Conservation (phyloP, 2,329 filamentous ascomycete genomes). For the Fusarium buxicola region DNA sequence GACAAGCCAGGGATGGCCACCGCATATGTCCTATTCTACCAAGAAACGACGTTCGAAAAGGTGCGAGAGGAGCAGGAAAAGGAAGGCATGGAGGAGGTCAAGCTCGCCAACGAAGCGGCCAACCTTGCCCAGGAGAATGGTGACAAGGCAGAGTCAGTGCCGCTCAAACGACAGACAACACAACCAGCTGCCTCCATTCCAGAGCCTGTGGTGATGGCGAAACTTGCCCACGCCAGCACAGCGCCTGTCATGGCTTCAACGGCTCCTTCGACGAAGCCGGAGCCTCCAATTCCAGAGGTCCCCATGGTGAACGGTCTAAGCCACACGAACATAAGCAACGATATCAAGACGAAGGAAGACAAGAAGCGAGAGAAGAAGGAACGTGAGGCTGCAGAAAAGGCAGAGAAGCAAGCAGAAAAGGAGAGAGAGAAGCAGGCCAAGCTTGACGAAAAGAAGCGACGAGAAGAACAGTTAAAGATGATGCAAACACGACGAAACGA, state of each 20-base stretch:
- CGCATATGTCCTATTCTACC: conserved; percentile 97
- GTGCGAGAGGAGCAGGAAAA: conserved; percentile 83
- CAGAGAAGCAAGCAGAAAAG: conserved; percentile 63
- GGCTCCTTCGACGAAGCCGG: conserved; percentile 15
- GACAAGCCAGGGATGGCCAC: conserved; percentile 92
- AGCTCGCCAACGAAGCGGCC: conserved; percentile 67
- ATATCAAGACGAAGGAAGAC: conserved; percentile 66
- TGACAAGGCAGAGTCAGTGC: conserved; percentile 56
- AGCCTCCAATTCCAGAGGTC: conserved; percentile 31
- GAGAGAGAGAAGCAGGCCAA: conserved; percentile 57
- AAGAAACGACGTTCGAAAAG: conserved; percentile 82
- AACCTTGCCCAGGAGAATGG: conserved; percentile 63
- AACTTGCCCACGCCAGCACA: conserved; percentile 74
- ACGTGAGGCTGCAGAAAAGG: conserved; percentile 66
- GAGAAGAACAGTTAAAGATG: conserved; percentile 67
- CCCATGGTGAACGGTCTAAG: conserved; percentile 34
- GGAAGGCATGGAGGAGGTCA: conserved; percentile 75
- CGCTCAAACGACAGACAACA: conserved; percentile 63
- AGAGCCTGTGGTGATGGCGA: conserved; percentile 65
- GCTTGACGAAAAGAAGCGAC: conserved; percentile 54
- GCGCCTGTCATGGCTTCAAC: conserved; percentile 59
- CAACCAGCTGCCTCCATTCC: conserved; percentile 59
- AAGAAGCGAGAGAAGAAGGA: conserved; percentile 78
- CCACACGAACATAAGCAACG: conserved; percentile 43
- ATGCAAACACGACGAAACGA: conserved; percentile 66